Percentiles rank a stretch among this genome's conserved stretches.
These are phyloP conservation scores for Phytophthora tubulina DNA, from an alignment of 352 stramenopile species.

Conservation along the genomic window DNA sequence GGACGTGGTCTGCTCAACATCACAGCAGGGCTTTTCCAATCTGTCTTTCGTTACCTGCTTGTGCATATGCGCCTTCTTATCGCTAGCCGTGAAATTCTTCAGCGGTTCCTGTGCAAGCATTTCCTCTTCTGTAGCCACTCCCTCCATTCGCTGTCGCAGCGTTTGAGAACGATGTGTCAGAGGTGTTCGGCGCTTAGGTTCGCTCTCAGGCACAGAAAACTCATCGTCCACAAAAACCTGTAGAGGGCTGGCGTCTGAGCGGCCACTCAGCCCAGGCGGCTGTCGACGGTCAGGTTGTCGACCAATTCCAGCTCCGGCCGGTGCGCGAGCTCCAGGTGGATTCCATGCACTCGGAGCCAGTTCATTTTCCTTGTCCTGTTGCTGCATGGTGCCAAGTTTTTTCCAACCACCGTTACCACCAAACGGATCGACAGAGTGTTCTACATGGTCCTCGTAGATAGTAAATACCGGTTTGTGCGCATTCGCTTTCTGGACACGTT, in stretches of 20 bases:
- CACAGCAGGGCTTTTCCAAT: slow-evolving; percentile 46
- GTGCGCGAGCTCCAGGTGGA: slow-evolving; percentile 7
- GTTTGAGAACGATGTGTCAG: slow-evolving; percentile 69
- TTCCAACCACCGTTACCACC: slow-evolving; percentile 72
- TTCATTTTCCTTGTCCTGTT: slow-evolving; percentile 89
- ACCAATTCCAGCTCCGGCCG: slow-evolving; percentile 8
- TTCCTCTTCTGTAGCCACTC: slow-evolving; percentile 77
- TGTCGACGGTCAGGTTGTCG: slow-evolving; percentile 14
- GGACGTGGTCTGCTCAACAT: slow-evolving; percentile 56
- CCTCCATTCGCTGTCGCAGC: slow-evolving; percentile 79
- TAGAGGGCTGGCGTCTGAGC: slow-evolving; percentile 39
- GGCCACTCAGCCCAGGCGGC: slow-evolving; percentile 10
- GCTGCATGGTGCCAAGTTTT: slow-evolving; percentile 63
- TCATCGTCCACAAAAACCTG: slow-evolving; percentile 88
- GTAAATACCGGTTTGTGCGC: slow-evolving; percentile 88
- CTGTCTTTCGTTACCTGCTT: slow-evolving; percentile 27
- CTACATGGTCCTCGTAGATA: slow-evolving; percentile 78
- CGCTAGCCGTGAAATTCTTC: slow-evolving; percentile 72
- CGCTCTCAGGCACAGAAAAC: slow-evolving; percentile 45
- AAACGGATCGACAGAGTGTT: slow-evolving; percentile 66
- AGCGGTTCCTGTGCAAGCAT: slow-evolving; percentile 77
- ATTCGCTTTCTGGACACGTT: slow-evolving; percentile 70
- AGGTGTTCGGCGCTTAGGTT: slow-evolving; percentile 35
- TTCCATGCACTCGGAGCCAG: slow-evolving; percentile 66
- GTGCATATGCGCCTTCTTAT: slow-evolving; percentile 32